Evolutionary conservation across 345 rosid species (phyloP), one percentile per base, ranked within the genome.

Genomic region (Gossypium mustelinum): DNA sequence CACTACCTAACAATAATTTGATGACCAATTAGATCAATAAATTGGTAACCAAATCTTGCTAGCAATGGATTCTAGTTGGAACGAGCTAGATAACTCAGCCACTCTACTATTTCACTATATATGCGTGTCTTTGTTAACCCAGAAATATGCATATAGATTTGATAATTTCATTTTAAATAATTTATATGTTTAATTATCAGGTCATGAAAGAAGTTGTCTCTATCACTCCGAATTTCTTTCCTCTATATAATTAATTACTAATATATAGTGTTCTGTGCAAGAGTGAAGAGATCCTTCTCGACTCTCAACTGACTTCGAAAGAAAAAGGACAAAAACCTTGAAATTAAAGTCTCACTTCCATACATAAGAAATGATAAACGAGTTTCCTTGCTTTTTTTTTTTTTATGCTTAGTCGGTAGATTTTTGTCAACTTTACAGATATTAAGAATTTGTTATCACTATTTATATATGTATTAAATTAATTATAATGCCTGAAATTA

Each of bases 41-140:
- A 57, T 57, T 10, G 61, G 61, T 59, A 59, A 59, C 63, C 63
- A 59, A 59, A 59, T 59, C 17, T 59, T 59, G 34, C 25, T 59
- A 52, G 56, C 56, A 52, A 52, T 52, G 56, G 56, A 50, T 52
- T 52, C 7, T 52, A 59, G 57, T 16, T 52, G 57, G 57, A 59
- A 59, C 16, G 39, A 24, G 7, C 63, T 11, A 59, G 63, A 59
- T 7, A 24, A 22, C 62, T 58, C 62, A 3, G 14, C 34, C 27
- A 56, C 60, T 20, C 60, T 20, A 56, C 52, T 48, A 2, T 48
- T 48, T 34, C 56, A 52, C 18, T 52, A 17, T 52, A 34, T 34
- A 34, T 34, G 41, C 41, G 4, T 34, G 39, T 34, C 39, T 4
- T 29, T 29, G 39, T 0, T 29, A 29, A 29, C 39, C 39, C 39